Evolutionary conservation across 2,329 filamentous ascomycete genomes (phyloP), one percentile per base, ranked within the genome.

Genomic region (Lasiodiplodia sp.): DNA sequence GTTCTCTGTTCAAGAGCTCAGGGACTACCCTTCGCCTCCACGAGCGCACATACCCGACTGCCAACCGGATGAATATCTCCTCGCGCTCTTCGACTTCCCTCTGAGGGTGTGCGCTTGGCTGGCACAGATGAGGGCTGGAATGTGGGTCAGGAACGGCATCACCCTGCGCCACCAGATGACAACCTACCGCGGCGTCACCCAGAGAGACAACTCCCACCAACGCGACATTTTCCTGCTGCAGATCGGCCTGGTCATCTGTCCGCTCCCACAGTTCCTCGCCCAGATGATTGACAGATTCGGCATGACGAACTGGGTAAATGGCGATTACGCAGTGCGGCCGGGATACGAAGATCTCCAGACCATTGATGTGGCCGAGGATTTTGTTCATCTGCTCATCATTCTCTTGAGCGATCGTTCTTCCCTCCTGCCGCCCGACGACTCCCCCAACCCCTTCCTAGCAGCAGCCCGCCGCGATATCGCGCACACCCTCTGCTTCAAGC

Each of bases 71-170:
- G 93, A 97, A 77, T 90, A 94, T 75, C 84, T 97, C 25, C 90
- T 97, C 78, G 91, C 92, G 2, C 88, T 94, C 64, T 97, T 99
- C 75, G 96, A 99, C 78, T 97, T 93, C 74, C 95, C 96, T 0
- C 84, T 99, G 4, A 88, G 96, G 65, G 94, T 98, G 0, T 97
- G 94, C 77, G 94, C 93, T 23, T 99, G 96, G 96, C 85, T 99
- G 38, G 92, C 96, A 6, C 96, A 99, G 82, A 98, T 99, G 89
- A 97, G 97, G 79, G 94, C 95, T 21, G 93, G 94, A 64, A 97
- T 98, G 90, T 99, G 96, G 96, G 95, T 99, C 71, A 90, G 96
- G 68, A 99, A 99, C 77, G 96, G 96, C 2, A 93, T 99, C 76
- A 98, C 95, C 74, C 87, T 99, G 64, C 90, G 95, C 49, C 96